phyloP scores from a whole-genome alignment of 495 filamentous ascomycete species.

The Achaetomiella virescens region DNA sequence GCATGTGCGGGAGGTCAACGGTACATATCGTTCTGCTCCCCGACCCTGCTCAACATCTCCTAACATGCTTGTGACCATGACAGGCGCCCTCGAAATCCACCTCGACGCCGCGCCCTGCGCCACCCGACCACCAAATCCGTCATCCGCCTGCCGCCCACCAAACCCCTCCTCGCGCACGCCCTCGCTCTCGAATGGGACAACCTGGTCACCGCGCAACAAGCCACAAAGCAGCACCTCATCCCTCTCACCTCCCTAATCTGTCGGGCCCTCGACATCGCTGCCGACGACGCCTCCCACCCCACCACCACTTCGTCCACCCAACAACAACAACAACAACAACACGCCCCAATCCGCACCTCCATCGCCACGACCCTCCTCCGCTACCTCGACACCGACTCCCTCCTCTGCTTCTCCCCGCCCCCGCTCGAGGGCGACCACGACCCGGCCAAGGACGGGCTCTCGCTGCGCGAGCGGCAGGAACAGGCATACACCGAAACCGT shows the following conservation, averaged over 20 bases:
- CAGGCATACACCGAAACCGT: constrained; percentile 61
- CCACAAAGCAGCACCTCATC: constrained; percentile 70
- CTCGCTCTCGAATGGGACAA: constrained; percentile 91
- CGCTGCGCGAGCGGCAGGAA: constrained; percentile 66
- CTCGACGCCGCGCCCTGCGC: constrained; percentile 79
- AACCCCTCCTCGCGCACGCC: constrained; percentile 76
- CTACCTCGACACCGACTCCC: constrained; percentile 85
- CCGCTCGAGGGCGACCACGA: constrained; percentile 33
- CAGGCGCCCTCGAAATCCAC: constrained; percentile 63
- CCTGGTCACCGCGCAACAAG: constrained; percentile 70
- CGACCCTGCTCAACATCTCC: background rate
- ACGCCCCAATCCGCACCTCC: constrained; percentile 39
- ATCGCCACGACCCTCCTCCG: constrained; percentile 66
- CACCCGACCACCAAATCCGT: constrained; percentile 58
- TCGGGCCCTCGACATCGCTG: constrained; percentile 70
- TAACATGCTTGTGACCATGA: background rate
- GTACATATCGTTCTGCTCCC: constrained; percentile 21
- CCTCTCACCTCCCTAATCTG: constrained; percentile 82
- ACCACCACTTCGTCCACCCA: too few species aligned
- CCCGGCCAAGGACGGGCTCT: background rate
- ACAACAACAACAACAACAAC: too few species aligned
- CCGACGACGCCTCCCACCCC: constrained; percentile 47
- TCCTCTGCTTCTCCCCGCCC: constrained; percentile 83
- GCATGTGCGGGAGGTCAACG: constrained; percentile 49
- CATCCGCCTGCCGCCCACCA: constrained; percentile 64